Percentiles rank a stretch among this genome's conserved stretches.
Evolutionary conservation across 75 land plant species (phyloP).

Genomic region (Gnetum montanum): DNA sequence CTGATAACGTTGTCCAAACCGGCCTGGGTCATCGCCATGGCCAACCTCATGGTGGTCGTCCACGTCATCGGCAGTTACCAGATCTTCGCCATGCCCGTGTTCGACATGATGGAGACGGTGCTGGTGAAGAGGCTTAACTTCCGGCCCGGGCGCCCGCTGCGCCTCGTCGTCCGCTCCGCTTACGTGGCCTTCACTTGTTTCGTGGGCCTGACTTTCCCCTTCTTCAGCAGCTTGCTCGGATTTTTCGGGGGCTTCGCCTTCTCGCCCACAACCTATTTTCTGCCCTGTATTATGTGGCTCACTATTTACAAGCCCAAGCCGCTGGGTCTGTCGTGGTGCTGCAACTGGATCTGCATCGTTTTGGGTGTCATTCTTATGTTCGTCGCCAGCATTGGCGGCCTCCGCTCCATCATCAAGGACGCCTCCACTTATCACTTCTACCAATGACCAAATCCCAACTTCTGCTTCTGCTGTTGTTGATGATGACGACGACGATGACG

Average conservation of each 20-base stretch:
- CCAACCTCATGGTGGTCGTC: constrained; percentile 49
- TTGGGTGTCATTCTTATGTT: constrained; percentile 46
- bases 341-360: constrained; percentile 67
- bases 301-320: constrained; percentile 58
- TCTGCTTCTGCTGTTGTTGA: too few relatives aligned
- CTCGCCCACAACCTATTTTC: constrained; percentile 66
- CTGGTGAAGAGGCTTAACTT: constrained; percentile 32
- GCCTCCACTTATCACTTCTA: constrained; percentile 50
- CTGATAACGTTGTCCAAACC: constrained; percentile 25
- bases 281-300: constrained; percentile 87
- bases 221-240: constrained; percentile 58
- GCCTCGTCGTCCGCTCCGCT: constrained; percentile 34
- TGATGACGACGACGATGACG: too few relatives aligned
- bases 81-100: constrained; percentile 77
- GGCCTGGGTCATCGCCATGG: constrained; percentile 44
- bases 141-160: constrained; percentile 33
- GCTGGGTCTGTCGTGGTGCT: constrained; percentile 55
- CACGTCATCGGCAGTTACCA: constrained; percentile 76
- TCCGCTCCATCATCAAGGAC: constrained; percentile 29
- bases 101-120: constrained; percentile 50
- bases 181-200: constrained; percentile 68
- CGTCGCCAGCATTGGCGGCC: constrained; percentile 53
- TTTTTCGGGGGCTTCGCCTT: constrained; percentile 73
- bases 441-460: constrained; percentile 10
- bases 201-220: constrained; percentile 44